Percentiles rank a stretch among this genome's conserved stretches.
Evolutionary conservation across 139 green algal genomes (phyloP).

Genomic region (Pycnococcus provasolii): DNA sequence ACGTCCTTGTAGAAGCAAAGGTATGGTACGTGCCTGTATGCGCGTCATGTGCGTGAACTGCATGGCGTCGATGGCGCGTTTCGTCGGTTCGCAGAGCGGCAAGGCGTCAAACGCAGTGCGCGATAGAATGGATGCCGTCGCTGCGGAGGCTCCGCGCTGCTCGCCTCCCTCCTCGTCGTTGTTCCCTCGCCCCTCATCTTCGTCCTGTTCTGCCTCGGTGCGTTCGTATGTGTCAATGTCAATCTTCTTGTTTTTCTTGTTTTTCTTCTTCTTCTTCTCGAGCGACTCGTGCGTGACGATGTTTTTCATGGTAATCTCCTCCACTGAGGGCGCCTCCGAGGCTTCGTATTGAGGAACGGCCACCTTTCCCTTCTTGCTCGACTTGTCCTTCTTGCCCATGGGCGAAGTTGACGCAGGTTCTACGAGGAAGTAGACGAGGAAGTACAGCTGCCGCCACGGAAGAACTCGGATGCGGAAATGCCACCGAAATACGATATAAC

Average conservation of each 20-base stretch:
- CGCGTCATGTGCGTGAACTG: conserved; percentile 78
- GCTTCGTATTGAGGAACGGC: no score
- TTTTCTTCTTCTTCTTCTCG: background rate
- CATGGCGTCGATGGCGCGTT: conserved; percentile 50
- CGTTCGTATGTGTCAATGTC: background rate
- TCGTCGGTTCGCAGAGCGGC: conserved; percentile 46
- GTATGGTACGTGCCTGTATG: conserved; percentile 90
- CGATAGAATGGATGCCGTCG: conserved; percentile 26
- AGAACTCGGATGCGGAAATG: no score
- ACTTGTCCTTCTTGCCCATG: conserved; percentile 1
- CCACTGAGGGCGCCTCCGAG: no score
- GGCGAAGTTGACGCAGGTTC: background rate
- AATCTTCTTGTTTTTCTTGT: conserved; percentile 9
- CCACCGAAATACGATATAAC: no score
- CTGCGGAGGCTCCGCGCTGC: background rate
- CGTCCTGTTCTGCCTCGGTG: background rate
- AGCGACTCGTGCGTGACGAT: no score
- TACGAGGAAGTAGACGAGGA: no score
- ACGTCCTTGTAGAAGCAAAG: conserved; percentile 70
- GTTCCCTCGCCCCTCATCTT: conserved; percentile 1
- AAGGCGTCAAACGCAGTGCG: conserved; percentile 49
- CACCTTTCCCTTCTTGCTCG: no score
- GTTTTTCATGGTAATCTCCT: no score
- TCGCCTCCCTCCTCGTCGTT: conserved; percentile 5
- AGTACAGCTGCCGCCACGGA: no score